Base-by-base conservation (phyloP, 768 basidiomycete species). In the Trametes villosa region DNA sequence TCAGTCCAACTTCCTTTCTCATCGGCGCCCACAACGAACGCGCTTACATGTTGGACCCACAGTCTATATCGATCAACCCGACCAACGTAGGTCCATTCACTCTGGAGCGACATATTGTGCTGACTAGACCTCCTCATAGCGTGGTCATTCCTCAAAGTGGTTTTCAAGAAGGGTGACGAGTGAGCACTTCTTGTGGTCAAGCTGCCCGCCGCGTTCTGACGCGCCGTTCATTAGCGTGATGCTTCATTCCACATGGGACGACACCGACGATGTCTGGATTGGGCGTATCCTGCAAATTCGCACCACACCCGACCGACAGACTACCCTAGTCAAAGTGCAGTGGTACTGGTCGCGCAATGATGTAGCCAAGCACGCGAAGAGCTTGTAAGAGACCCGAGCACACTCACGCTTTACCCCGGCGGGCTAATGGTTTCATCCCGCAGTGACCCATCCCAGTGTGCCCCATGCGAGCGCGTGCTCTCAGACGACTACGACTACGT, bases 341-440 rank as follows among this genome's bases (percentile, higher is more conserved):
- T 67, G 66, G 66, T 65, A 65, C 44, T 67, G 54, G 57, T 65
- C 66, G 0, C 47, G 54, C 3, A 58, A 57, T 9, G 66, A 67
- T 38, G 30, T 62, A 4, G 24, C 42, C 17, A 41, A 47, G 6
- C 34, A 47, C 11, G 18, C 58, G 36, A 64, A 57, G 36, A 46
- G 44, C 1, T 67, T 67, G 66, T 67, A 30, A 49, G 65, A 54
- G 9, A 27, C 15, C 11, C 4, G 15, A 36, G n/a, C 31, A 20
- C 22, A 24, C 12, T 13, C 20, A n/a, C 17, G 31, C n/a, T 20
- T 4, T 17, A 40, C n/a, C 12, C 30, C 30, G 24, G 8, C 9
- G 13, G 0, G 9, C 17, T 24, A 11, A 5, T 20, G 20, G 26
- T n/a, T 18, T 17, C 15, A 4, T 52, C 5, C 9, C 6, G 6